Evolutionary conservation across 1,284 basidiomycete species (phyloP).

Genomic region (Chiua sp.): DNA sequence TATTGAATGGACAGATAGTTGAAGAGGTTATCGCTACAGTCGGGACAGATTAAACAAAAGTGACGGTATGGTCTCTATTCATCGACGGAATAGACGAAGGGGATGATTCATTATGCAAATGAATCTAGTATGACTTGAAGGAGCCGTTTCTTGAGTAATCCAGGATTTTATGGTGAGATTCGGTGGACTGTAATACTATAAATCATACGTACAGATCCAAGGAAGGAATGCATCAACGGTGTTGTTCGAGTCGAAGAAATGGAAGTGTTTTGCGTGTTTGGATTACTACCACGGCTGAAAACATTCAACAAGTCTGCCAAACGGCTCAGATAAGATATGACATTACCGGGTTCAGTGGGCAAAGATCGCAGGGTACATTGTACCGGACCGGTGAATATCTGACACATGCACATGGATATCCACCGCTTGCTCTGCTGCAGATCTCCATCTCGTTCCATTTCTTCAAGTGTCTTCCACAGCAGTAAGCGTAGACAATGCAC

Average conservation of each 20-base stretch:
- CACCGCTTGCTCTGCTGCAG: background rate
- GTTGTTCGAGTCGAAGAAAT: too few relatives aligned
- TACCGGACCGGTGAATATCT: fast-evolving
- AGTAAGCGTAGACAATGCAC: constrained; percentile 17
- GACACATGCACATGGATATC: constrained; percentile 6
- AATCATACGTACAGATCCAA: too few relatives aligned
- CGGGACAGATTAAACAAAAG: background rate
- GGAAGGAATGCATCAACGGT: too few relatives aligned
- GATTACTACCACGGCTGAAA: background rate
- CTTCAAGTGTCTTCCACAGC: constrained; percentile 10
- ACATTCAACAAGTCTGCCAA: background rate
- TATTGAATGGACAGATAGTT: background rate
- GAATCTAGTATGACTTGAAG: too few relatives aligned
- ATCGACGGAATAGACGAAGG: background rate
- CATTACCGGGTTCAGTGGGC: too few relatives aligned
- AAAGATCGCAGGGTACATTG: too few relatives aligned
- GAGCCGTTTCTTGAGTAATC: background rate
- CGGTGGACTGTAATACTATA: too few relatives aligned
- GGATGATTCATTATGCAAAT: background rate
- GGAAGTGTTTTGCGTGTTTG: background rate
- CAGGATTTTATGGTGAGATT: constrained; percentile 7
- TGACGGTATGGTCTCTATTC: background rate
- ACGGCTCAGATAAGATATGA: too few relatives aligned
- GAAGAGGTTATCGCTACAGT: background rate
- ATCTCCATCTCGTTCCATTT: constrained; percentile 5